Evolutionary conservation across 441 rosid genomes (phyloP).

Genomic region (Erodium texanum): DNA sequence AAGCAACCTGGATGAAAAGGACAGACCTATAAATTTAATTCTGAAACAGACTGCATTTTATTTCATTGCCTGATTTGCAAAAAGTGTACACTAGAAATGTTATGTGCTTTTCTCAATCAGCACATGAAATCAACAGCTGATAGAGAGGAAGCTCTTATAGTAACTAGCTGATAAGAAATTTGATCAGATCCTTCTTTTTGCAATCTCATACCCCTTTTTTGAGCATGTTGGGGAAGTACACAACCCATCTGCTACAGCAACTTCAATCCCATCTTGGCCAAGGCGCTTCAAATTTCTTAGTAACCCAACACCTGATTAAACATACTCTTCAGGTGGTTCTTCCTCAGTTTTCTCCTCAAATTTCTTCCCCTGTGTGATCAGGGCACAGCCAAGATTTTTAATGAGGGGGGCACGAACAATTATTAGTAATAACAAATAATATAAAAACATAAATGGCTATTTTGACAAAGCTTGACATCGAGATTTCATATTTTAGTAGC

Average conservation of each 20-base stretch:
- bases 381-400: too few relatives aligned
- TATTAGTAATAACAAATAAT: too few relatives aligned
- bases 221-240: not conserved
- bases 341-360: conserved; percentile 61
- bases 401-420: too few relatives aligned
- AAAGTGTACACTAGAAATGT: not conserved
- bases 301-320: conserved; percentile 23
- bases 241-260: not conserved
- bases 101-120: not conserved
- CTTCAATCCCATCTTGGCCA: not conserved
- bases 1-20: not conserved
- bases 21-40: not conserved
- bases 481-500: too few relatives aligned
- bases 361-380: conserved; percentile 46
- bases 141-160: not conserved
- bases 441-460: too few relatives aligned
- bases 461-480: too few relatives aligned
- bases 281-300: conserved; percentile 7
- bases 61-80: conserved; percentile 2
- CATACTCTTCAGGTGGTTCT: conserved; percentile 33
- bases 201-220: not conserved
- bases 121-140: not conserved
- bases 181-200: not conserved
- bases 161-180: conserved; percentile 2
- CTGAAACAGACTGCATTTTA: not conserved